Evolutionary conservation across 139 green algal genomes (phyloP).

Genomic region (Chlorella sp.): DNA sequence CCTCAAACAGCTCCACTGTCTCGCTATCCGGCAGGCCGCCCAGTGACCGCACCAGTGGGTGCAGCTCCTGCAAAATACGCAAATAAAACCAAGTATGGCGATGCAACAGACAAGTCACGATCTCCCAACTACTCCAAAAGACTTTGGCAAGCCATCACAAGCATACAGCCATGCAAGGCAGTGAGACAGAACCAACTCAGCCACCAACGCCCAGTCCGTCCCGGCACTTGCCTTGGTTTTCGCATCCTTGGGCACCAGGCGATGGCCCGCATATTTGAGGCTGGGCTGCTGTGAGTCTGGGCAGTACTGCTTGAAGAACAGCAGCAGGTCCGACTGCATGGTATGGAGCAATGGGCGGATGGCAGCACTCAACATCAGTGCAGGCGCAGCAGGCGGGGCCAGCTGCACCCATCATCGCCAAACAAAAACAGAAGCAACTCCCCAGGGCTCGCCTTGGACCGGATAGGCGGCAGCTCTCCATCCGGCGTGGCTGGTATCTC

Average conservation of each 20-base stretch:
- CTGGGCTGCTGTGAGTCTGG: slow-evolving; percentile 47
- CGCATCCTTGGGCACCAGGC: slow-evolving; percentile 47
- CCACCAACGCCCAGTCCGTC: too few species aligned
- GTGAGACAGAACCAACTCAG: too few species aligned
- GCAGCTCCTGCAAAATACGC: slow-evolving; percentile 22
- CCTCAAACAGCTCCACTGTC: slow-evolving; percentile 69
- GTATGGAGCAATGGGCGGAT: too few species aligned
- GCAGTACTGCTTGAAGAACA: slow-evolving; percentile 95
- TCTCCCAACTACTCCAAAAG: too few species aligned
- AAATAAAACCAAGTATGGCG: background rate
- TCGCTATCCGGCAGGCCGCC: slow-evolving; percentile 48
- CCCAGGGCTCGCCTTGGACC: background rate
- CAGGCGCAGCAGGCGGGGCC: too few species aligned
- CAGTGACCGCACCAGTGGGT: slow-evolving; percentile 55
- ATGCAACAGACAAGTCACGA: too few species aligned
- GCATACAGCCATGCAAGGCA: background rate
- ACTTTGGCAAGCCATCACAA: background rate
- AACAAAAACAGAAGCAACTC: too few species aligned
- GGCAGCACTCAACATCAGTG: too few species aligned
- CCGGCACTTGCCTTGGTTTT: slow-evolving; percentile 28
- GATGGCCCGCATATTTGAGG: slow-evolving; percentile 61
- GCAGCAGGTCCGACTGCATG: slow-evolving; percentile 61
- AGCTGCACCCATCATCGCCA: too few species aligned
- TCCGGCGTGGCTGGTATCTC: slow-evolving; percentile 55
- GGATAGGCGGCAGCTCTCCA: background rate